Base-by-base conservation (phyloP, 768 basidiomycete genomes). In the Podaxis pistillaris region DNA sequence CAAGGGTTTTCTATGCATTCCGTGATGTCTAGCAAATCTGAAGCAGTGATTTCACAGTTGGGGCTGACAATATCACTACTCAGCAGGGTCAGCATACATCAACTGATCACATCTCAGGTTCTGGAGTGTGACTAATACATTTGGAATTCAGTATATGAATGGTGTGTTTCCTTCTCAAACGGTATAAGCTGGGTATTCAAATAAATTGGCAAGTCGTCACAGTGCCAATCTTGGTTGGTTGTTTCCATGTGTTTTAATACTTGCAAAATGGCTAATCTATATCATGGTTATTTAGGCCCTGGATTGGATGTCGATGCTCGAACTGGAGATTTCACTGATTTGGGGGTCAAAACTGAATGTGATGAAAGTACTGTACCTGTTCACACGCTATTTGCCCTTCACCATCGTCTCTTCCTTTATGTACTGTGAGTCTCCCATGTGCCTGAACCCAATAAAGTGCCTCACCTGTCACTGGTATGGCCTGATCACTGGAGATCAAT, bases 341-440 rank as follows among this genome's bases (percentile, higher is more conserved):
- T 61, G 60, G 60, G 8, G 6, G 9, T 44, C 51, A 11, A 19
- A 38, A 26, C 53, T 51, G 60, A 54, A 13, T 15, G 15, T 41
- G 7, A 55, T 40, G 9, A 61, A 61, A 38, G 8, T 44, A 3
- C 13, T 61, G 26, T 61, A 41, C 60, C 33, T 61, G 3, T 15
- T 61, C 15, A 46, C 51, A 12, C 38, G 60, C 13, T 61, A 61
- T 53, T 22, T 54, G 38, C 60, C 60, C 28, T 61, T 61, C 15
- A 33, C 40, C 5, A 50, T 30, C 17, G 19, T 50, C 11, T 17
- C 50, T 17, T 13, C 30, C 17, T 13, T 33, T 4, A 9, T 60
- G 7, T 40, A 51, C 38, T 37, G 59, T 60, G 15, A 44, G 13
- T 22, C 17, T 38, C 22, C 2, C 19, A 15, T 41, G 1, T 3